Evolutionary conservation across 1,139 yeast species (phyloP), one percentile per base, ranked within the genome.

Genomic region (Kazachstania sp.): DNA sequence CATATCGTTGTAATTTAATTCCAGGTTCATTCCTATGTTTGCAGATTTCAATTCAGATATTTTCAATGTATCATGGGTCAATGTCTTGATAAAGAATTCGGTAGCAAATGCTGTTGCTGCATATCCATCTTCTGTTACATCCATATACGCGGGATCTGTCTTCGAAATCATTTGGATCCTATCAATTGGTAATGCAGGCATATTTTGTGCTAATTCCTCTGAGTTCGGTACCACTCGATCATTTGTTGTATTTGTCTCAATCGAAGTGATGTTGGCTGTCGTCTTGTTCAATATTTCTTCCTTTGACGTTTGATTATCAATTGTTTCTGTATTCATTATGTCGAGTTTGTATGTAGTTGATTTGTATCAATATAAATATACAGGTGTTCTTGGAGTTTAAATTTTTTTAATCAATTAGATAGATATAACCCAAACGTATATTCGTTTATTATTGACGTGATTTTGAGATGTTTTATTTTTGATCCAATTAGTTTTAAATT

Each of bases 31-130:
- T n/a, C 19, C n/a, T 11, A 30, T 12, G 13, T 6, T 32, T 15
- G 2, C 15, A 5, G 37, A n/a, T 11, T 40, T 32, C 23, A 32
- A 29, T 13, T 30, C 15, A 2, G 61, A 50, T 31, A 53, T 38
- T 5, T 83, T 70, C 26, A 82, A 70, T 0, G 95, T 92, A 58
- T 86, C 94, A 61, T 83, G 92, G 1, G 88, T 77, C 47, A 90
- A 71, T 56, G 83, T 78, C 65, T 85, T 86, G 12, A 90, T 76
- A 63, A 92, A 90, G 41, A 86, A 68, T 60, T 90, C 96, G 0
- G 96, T 83, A 4, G 97, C 95, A 41, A 86, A 77, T 0, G 95
- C 95, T 1, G 94, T 75, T 15, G 95, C 82, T 56, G 82, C 83
- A 12, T 85, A 86, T 0, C 96, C 95, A 36, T 83, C 73, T 47